Conservation (phyloP, 1,139 yeast genomes). For the Yamadazyma songkhlaensis region DNA sequence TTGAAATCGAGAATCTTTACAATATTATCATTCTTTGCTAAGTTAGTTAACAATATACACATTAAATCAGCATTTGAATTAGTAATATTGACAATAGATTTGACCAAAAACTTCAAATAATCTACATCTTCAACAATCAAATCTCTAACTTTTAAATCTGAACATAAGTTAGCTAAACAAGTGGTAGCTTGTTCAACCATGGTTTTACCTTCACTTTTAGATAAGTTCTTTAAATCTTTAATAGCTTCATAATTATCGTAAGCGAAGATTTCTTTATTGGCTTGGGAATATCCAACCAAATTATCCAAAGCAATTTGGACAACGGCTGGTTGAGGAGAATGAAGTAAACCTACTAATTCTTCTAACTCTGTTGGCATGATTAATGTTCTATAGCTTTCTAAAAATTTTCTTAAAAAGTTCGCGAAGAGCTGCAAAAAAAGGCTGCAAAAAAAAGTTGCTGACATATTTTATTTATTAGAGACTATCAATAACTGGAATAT, state of each 20-base stretch:
- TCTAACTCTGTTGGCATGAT: constrained; percentile 62
- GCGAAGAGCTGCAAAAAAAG: constrained; percentile 4
- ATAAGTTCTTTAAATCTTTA: constrained; percentile 63
- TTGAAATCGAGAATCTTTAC: constrained; percentile 51
- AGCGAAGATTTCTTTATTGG: constrained; percentile 63
- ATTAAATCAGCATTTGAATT: constrained; percentile 76
- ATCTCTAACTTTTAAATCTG: constrained; percentile 60
- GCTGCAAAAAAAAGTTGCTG: neutral
- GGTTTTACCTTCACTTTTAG: constrained; percentile 50
- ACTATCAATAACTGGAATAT: constrained; percentile 32
- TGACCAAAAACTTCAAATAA: constrained; percentile 55
- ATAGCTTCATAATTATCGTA: constrained; percentile 72
- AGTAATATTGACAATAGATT: constrained; percentile 51
- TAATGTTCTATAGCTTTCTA: neutral
- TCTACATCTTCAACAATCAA: constrained; percentile 62
- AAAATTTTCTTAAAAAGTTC: neutral
- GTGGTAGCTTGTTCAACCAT: constrained; percentile 70
- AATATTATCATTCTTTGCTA: constrained; percentile 75
- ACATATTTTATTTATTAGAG: neutral
- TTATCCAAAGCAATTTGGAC: constrained; percentile 84
- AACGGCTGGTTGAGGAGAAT: constrained; percentile 78
- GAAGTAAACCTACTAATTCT: constrained; percentile 78
- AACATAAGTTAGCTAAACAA: constrained; percentile 79
- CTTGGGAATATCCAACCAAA: constrained; percentile 75
- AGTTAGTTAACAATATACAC: constrained; percentile 79